Evolutionary conservation across 352 stramenopile species (phyloP).

Genomic region (Heterotrichella gracilis): DNA sequence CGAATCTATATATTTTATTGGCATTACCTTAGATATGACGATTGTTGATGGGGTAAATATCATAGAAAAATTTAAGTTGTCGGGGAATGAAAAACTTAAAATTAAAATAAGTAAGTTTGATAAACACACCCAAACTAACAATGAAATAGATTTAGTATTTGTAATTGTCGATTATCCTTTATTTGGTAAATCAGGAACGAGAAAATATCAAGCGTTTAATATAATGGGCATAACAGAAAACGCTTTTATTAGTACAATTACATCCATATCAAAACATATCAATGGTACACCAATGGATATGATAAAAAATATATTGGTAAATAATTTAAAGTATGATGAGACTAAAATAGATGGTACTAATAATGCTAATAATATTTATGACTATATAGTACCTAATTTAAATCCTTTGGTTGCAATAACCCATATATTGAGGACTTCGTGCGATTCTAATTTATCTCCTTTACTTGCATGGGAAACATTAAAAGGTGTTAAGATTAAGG

Average conservation of each 20-base stretch:
- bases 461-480: neutral
- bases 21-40: no score
- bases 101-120: no score
- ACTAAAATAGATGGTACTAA: neutral
- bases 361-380: neutral
- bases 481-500: neutral
- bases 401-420: neutral
- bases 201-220: slow-evolving; percentile 6
- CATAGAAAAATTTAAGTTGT: no score
- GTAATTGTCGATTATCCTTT: no score
- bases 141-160: no score
- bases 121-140: no score
- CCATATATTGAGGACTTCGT: neutral
- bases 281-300: neutral
- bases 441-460: neutral
- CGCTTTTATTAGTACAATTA: neutral
- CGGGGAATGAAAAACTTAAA: no score
- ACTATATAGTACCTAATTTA: neutral
- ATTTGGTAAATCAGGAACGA: no score
- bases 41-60: no score
- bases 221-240: slow-evolving; percentile 9
- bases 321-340: neutral
- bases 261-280: neutral
- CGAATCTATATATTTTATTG: no score
- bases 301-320: slow-evolving; percentile 12